Percentiles rank a stretch among this genome's conserved stretches.
phyloP scores from a whole-genome alignment of 768 basidiomycete species.

The Boletus rex-veris region DNA sequence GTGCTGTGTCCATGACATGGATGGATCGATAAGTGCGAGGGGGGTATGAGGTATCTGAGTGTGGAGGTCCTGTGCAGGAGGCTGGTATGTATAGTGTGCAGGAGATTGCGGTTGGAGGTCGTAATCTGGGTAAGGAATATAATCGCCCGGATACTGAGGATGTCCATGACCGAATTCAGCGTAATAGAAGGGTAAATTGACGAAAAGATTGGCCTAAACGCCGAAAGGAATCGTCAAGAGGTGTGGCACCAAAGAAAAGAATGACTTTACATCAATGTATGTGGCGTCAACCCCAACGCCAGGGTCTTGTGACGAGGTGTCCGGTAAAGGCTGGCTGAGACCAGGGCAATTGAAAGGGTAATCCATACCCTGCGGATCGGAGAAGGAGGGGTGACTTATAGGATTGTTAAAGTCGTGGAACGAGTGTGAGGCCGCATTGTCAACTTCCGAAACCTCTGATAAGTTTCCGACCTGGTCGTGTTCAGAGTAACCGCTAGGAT shows the following conservation, averaged over 20 bases:
- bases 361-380: slow-evolving; percentile 5
- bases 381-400: not conserved
- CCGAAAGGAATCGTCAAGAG: not conserved
- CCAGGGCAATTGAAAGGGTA: not conserved
- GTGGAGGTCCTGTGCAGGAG: not conserved
- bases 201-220: slow-evolving; percentile 1
- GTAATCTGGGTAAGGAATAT: not conserved
- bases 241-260: not conserved
- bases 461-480: slow-evolving; percentile 1
- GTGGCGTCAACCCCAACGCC: slow-evolving; percentile 1
- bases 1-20: not conserved
- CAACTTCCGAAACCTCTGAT: not conserved
- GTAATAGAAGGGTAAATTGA: not conserved
- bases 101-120: not conserved
- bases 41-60: slow-evolving; percentile 1
- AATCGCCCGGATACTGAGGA: not conserved
- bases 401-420: slow-evolving; percentile 3
- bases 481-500: slow-evolving; percentile 4
- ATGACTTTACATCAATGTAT: slow-evolving; percentile 3
- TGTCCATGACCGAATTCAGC: not conserved
- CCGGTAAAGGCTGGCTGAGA: not conserved
- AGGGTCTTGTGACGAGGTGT: not conserved
- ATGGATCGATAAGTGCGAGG: not conserved
- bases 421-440: slow-evolving; percentile 6
- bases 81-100: not conserved